phyloP scores from a whole-genome alignment of 2,329 filamentous ascomycete genomes.

The Amauroascus niger region DNA sequence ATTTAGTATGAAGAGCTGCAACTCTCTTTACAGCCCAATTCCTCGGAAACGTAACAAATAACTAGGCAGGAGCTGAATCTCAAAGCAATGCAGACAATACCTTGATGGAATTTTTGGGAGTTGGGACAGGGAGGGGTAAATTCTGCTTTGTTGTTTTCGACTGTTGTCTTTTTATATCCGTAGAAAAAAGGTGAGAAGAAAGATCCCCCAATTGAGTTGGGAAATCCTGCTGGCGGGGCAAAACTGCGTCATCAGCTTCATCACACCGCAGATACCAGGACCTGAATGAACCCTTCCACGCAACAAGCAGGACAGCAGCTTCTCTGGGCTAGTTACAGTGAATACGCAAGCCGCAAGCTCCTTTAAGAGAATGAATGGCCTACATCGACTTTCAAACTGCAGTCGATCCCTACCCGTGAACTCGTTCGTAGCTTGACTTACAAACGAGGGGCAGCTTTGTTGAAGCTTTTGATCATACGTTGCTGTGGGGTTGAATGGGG shows the following conservation, averaged over 20 bases:
- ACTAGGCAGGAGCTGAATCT: not conserved
- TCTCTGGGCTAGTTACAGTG: not conserved
- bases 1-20: not conserved
- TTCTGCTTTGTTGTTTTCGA: not conserved
- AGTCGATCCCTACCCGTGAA: too few species aligned
- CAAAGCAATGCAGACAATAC: not conserved
- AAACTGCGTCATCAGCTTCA: slow-evolving; percentile 10
- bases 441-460: too few species aligned
- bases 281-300: too few species aligned
- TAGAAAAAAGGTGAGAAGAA: too few species aligned
- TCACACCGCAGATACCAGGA: not conserved
- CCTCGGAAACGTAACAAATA: not conserved
- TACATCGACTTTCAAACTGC: too few species aligned
- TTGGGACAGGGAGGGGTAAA: not conserved
- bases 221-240: slow-evolving; percentile 10
- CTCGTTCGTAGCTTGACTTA: too few species aligned
- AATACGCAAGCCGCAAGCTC: too few species aligned
- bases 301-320: too few species aligned
- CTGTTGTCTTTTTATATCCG: not conserved
- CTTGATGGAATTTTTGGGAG: not conserved
- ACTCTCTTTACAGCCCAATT: not conserved
- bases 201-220: not conserved
- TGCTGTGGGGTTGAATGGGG: too few species aligned
- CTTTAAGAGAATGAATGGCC: too few species aligned
- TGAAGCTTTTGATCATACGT: too few species aligned